Conservation (phyloP, 2,329 filamentous ascomycete genomes). For the Hypoxylon sp. region DNA sequence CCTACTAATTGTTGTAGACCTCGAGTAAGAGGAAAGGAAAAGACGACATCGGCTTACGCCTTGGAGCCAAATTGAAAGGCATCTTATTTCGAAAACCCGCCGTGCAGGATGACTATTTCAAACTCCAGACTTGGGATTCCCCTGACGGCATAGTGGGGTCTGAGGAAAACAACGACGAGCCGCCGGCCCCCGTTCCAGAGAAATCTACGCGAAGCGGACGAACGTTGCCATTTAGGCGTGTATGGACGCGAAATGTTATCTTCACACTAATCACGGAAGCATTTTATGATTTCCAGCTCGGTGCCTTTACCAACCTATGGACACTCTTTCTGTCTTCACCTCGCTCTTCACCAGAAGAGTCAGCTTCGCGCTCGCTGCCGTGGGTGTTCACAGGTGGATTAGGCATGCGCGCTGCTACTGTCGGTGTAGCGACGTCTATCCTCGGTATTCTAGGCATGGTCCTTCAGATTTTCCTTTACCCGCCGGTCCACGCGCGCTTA, state of each 20-base stretch:
- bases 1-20: constrained; percentile 57
- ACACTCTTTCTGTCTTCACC: constrained; percentile 79
- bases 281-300: constrained; percentile 79
- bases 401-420: constrained; percentile 75
- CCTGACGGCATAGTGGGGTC: constrained; percentile 24
- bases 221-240: constrained; percentile 59
- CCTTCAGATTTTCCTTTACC: constrained; percentile 79
- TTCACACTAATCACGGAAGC: constrained; percentile 74
- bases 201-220: constrained; percentile 50
- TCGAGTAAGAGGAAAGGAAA: constrained; percentile 62
- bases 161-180: constrained; percentile 31
- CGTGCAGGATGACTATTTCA: constrained; percentile 53
- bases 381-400: constrained; percentile 76
- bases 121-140: constrained; percentile 48
- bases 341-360: constrained; percentile 60
- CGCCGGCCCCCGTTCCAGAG: constrained; percentile 49
- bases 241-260: constrained; percentile 65
- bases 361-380: constrained; percentile 57
- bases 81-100: constrained; percentile 51
- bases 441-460: constrained; percentile 78
- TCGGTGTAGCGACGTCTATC: constrained; percentile 78
- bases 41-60: constrained; percentile 62
- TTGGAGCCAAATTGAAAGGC: constrained; percentile 55
- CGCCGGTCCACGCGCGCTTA: constrained; percentile 73
- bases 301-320: constrained; percentile 78